These are phyloP conservation scores for Senecio squalidus DNA, from an alignment of 140 eudicot genomes.

Conservation along the genomic window DNA sequence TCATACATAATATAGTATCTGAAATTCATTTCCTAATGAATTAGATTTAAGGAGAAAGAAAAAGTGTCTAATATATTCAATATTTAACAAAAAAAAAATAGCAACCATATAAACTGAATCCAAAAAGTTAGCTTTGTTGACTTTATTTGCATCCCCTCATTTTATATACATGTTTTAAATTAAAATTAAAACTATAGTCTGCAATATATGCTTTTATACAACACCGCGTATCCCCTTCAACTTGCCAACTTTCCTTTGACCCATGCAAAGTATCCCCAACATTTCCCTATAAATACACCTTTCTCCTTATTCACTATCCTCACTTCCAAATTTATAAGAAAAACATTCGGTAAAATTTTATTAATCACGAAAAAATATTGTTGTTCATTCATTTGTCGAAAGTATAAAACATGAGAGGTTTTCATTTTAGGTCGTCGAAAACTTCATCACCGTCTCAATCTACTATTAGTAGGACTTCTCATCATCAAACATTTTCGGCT, in stretches of 20 bases:
- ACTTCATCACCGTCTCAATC: constrained; percentile 36
- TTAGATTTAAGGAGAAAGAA: no score
- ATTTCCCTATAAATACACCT: constrained; percentile 19
- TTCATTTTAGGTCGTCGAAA: constrained; percentile 25
- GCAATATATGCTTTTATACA: no score
- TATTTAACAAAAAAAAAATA: no score
- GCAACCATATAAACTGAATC: no score
- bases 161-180: not conserved
- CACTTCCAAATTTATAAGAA: constrained; percentile 1
- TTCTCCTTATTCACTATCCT: not conserved
- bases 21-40: no score
- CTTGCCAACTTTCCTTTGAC: constrained; percentile 18
- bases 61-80: no score
- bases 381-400: not conserved
- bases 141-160: constrained; percentile 14
- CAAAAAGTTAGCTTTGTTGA: constrained; percentile 12
- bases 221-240: constrained; percentile 11
- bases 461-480: constrained; percentile 21
- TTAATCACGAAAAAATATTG: no score
- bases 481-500: constrained; percentile 40
- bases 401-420: constrained; percentile 26
- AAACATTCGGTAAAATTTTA: no score
- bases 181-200: not conserved
- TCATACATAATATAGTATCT: no score
- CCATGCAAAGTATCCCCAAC: not conserved